Evolutionary conservation across 306 rosid genomes (phyloP), one percentile per base, ranked within the genome.

Genomic region (Canavalia gladiata): DNA sequence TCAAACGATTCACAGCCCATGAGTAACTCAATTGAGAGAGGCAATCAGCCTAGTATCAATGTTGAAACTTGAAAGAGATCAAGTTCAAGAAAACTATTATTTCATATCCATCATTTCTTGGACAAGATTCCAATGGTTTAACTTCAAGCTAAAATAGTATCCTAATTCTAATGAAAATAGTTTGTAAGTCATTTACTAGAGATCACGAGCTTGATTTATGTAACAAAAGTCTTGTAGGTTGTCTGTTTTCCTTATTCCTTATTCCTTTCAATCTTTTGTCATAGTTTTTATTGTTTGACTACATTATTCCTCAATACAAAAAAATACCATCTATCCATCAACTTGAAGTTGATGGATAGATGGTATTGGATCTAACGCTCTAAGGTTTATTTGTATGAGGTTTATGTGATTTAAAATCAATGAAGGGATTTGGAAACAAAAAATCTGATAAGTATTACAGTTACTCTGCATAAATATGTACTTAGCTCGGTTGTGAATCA

Each of bases 171-270:
- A 71, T 70, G 68, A 64, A 82, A 67, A 47, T 55, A 56, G 50
- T 83, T 76, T 18, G 63, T 85, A 78, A 68, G 85, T 75, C 79
- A 77, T 77, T 81, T 84, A 79, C 86, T 81, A 90, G 92, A 83
- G 91, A 84, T 89, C 76, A 68, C 43, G 52, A 83, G 72, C 73
- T 49, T 63, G 55, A 67, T 62, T 81, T 43, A 65, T 80, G 81
- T 62, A 75, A 79, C 69, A 29, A 29, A 60, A 74, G 13, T 59
- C 37, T 42, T 81, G 7, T 83, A 34, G 25, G 56, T 4, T 75
- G 31, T 35, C 52, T 68, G n/a, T 11, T 68, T 64, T 54, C 75
- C 45, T 74, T 81, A 13, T 73, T 49, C 66, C 37, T 50, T 69
- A 13, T 73, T 49, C 66, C 37, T 50, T 69, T 5, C 66, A 58